Conservation (phyloP, 2,329 filamentous ascomycete species). For the Aspergillus tanneri region DNA sequence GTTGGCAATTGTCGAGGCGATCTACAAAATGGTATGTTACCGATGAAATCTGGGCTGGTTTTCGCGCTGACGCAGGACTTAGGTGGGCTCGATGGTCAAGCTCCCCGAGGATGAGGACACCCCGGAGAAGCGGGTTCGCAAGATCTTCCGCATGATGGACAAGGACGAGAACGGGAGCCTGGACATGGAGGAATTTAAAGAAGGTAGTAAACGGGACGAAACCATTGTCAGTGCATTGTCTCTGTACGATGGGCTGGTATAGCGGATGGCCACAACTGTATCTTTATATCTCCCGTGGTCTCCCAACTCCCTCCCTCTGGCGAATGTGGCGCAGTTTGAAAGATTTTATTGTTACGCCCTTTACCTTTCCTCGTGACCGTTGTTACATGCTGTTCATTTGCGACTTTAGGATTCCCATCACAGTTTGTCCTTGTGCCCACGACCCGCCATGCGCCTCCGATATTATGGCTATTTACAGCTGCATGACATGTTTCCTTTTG, state of each 20-base stretch:
- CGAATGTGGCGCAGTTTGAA: conserved; percentile 15
- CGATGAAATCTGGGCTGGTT: not conserved
- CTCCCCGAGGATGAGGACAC: conserved; percentile 98
- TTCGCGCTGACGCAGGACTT: conserved; percentile 14
- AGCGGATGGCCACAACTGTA: conserved; percentile 18
- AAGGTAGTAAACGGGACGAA: conserved; percentile 97
- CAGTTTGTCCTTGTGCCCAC: conserved; percentile 1
- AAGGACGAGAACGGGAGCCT: conserved; percentile 98
- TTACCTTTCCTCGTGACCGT: conserved; percentile 5
- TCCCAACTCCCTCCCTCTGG: conserved; percentile 5
- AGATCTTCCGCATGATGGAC: conserved; percentile 99
- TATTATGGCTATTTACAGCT: not conserved
- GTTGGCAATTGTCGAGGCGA: conserved; percentile 96
- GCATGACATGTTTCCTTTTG: not conserved
- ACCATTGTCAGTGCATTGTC: conserved; percentile 97
- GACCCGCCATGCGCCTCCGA: not conserved
- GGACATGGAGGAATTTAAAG: conserved; percentile 98
- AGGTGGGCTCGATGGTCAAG: conserved; percentile 99
- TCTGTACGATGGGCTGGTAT: conserved; percentile 93
- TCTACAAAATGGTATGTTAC: conserved; percentile 91
- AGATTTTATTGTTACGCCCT: conserved; percentile 4
- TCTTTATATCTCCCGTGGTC: not conserved
- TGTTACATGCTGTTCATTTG: conserved; percentile 4
- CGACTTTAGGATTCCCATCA: conserved; percentile 18
- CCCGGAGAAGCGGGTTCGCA: conserved; percentile 93